Conservation (phyloP, 352 stramenopile species). For the Halophytophthora batemanensis region DNA sequence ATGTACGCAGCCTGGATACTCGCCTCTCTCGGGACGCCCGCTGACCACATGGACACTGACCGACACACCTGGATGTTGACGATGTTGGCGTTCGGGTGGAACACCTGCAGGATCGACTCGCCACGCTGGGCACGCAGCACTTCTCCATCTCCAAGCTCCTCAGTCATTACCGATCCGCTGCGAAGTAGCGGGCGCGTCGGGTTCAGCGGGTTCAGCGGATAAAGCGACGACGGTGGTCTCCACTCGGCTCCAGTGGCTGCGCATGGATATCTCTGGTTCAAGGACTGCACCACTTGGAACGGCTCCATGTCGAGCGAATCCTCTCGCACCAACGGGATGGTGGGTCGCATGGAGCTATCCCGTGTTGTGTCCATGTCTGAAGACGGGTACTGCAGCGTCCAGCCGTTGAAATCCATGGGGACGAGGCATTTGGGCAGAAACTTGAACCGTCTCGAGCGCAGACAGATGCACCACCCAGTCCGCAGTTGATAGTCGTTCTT, state of each 20-base stretch:
- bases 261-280: conserved; percentile 35
- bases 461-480: too few relatives aligned
- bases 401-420: conserved; percentile 65
- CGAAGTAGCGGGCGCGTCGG: conserved; percentile 17
- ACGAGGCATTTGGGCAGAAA: conserved; percentile 78
- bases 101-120: conserved; percentile 27
- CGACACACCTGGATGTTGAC: conserved; percentile 67
- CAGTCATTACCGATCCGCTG: conserved; percentile 13
- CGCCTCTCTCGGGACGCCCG: conserved; percentile 70
- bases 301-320: conserved; percentile 52
- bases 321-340: conserved; percentile 27
- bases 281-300: conserved; percentile 47
- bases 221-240: conserved; percentile 15
- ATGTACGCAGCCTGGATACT: conserved; percentile 91
- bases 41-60: conserved; percentile 81
- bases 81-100: conserved; percentile 42
- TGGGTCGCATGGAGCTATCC: conserved; percentile 41
- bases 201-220: conserved; percentile 26
- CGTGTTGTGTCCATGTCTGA: conserved; percentile 33
- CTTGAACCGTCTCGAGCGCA: too few relatives aligned
- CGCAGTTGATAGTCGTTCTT: conserved; percentile 73
- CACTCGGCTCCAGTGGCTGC: conserved; percentile 26
- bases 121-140: conserved; percentile 29
- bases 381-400: conserved; percentile 19
- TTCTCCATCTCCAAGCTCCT: conserved; percentile 23